Percentiles rank a stretch among this genome's conserved stretches.
These are phyloP conservation scores for Hondaea fermentalgiana DNA, from an alignment of 108 stramenopile genomes.

Conservation along the genomic window DNA sequence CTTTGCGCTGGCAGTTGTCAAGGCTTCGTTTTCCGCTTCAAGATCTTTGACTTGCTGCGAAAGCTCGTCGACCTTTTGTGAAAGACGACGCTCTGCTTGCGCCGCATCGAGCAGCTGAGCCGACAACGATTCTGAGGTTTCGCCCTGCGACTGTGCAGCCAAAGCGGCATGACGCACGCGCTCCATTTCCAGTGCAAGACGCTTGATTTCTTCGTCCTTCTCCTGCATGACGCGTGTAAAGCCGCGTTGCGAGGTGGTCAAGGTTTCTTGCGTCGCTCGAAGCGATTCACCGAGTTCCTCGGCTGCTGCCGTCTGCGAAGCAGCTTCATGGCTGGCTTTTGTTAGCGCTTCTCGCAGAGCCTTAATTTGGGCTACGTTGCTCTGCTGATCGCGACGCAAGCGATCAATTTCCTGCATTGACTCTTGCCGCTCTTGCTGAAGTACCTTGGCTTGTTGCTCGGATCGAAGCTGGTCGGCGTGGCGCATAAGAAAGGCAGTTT, in stretches of 20 bases:
- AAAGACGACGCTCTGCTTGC: neutral
- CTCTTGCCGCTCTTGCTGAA: neutral
- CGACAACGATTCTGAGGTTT: neutral
- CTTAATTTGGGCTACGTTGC: neutral
- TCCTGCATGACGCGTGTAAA: neutral
- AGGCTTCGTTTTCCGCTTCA: neutral
- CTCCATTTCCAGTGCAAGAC: neutral
- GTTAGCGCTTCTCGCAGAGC: neutral
- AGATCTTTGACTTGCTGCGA: neutral
- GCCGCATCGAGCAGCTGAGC: neutral
- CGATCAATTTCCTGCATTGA: neutral
- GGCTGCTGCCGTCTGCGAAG: neutral
- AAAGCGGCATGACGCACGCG: neutral
- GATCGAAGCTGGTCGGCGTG: neutral
- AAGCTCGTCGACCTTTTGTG: neutral
- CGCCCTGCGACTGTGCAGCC: neutral
- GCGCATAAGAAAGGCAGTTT: conserved; percentile 3
- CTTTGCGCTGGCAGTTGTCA: neutral
- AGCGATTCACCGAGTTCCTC: neutral
- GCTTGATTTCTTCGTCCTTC: neutral
- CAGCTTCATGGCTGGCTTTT: neutral
- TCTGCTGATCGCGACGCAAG: neutral
- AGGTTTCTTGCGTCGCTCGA: neutral
- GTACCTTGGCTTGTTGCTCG: neutral
- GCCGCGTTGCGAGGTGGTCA: neutral